Evolutionary conservation across 441 rosid species (phyloP), one percentile per base, ranked within the genome.

Genomic region (Brassica hybrid): DNA sequence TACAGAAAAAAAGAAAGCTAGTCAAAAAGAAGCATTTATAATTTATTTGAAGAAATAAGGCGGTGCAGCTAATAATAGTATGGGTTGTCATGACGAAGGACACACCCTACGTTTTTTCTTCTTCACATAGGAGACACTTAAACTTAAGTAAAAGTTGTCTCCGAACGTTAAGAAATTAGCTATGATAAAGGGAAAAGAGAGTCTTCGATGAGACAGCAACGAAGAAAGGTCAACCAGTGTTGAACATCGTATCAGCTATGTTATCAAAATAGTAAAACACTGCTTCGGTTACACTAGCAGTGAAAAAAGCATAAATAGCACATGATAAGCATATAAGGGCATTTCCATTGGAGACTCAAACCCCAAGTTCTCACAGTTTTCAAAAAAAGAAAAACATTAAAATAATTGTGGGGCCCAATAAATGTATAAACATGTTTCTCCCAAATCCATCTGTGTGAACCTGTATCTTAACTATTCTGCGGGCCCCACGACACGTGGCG

Each of bases 81-180:
- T 56, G 59, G 14, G 65, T 38, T 57, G 66, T 66, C 78, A 27
- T 74, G 32, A 57, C 67, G 41, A 74, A 65, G 58, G 65, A 65
- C 65, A 71, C 21, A 73, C 38, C 67, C 21, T n/a, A 9, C 4
- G 18, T 7, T 64, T 17, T 17, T 19, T 41, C 19, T 17, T 21
- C 27, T 16, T 12, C 68, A 25, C 58, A 41, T 57, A 66, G 50
- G 45, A 66, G 66, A 70, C 66, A 74, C 45, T 57, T 57, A 21
- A 21, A 21, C 23, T 21, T 21, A 21, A 0, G 59, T 57, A 18
- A 43, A 74, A 16, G 30, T 36, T 65, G 56, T 23, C 45, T 73
- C 48, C 36, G 52, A 7, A 27, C 11, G 64, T 73, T 73, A 32
- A 65, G 57, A 65, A 19, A 9, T 59, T 13, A 59, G 30, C 36